Conservation (phyloP, 225 moss, liverwort and hornwort genomes). For the Straminergon stramineum region DNA sequence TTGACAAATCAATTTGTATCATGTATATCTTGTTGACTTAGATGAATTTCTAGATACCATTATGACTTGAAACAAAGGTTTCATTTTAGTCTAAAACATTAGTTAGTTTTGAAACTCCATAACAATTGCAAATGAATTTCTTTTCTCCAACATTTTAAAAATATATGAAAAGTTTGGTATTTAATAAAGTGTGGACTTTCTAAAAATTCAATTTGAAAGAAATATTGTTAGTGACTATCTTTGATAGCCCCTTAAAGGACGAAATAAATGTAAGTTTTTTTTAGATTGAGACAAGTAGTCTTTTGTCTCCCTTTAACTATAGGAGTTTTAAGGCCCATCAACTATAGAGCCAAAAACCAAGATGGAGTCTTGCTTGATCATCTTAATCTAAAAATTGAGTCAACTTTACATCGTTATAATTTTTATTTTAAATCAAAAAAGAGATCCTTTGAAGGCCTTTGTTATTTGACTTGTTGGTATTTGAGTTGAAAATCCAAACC, state of each 20-base stretch:
- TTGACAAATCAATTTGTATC: background rate
- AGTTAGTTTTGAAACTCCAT: background rate
- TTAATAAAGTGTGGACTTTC: background rate
- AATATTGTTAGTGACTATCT: background rate
- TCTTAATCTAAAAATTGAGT: fast-evolving
- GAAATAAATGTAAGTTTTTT: background rate
- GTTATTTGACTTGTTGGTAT: background rate
- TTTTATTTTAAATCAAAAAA: background rate
- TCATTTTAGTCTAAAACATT: background rate
- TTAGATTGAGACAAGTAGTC: background rate
- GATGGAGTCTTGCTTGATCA: background rate
- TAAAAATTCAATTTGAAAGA: background rate
- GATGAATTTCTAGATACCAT: background rate
- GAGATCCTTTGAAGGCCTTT: background rate
- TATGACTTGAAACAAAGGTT: background rate
- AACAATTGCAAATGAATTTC: background rate
- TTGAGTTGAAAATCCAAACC: background rate
- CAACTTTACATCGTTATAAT: background rate
- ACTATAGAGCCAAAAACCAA: fast-evolving
- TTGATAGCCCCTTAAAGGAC: fast-evolving
- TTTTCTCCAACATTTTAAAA: background rate
- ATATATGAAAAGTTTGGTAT: background rate
- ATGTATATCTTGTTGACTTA: background rate
- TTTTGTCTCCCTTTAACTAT: background rate
- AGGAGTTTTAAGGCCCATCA: too few relatives aligned